Conservation (phyloP, 192 early-diverging fungal genomes). For the Coemansia sp. region DNA sequence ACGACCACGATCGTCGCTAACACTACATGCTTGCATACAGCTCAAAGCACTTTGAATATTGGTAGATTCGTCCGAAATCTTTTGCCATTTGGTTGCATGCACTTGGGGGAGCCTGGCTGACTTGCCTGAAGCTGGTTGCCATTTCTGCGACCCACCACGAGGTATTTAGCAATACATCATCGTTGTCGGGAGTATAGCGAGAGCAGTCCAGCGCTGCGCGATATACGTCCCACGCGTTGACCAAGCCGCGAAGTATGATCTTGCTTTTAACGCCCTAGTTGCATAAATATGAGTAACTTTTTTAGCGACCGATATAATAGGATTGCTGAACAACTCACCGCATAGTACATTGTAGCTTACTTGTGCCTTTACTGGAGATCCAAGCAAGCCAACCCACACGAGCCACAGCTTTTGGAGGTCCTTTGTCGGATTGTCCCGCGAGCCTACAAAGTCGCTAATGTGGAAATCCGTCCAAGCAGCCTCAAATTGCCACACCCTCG, state of each 20-base stretch:
- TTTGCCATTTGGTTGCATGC: too few species aligned
- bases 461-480: constrained; percentile 40
- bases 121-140: constrained; percentile 26
- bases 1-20: constrained; percentile 29
- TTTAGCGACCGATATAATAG: too few species aligned
- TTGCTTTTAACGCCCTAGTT: constrained; percentile 23
- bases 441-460: constrained; percentile 34
- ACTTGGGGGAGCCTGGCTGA: too few species aligned
- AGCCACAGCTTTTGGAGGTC: constrained; percentile 41
- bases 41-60: background rate
- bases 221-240: constrained; percentile 42
- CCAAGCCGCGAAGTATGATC: constrained; percentile 39
- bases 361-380: constrained; percentile 23
- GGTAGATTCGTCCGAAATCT: background rate
- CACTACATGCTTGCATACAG: background rate
- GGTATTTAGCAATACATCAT: constrained; percentile 44
- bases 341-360: background rate
- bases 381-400: constrained; percentile 39
- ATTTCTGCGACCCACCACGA: constrained; percentile 44
- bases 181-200: constrained; percentile 40
- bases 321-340: too few species aligned
- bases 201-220: constrained; percentile 50
- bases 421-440: constrained; percentile 8
- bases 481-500: constrained; percentile 31
- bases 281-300: too few species aligned